Conservation (phyloP, 2,329 filamentous ascomycete species). For the Fusarium udum region DNA sequence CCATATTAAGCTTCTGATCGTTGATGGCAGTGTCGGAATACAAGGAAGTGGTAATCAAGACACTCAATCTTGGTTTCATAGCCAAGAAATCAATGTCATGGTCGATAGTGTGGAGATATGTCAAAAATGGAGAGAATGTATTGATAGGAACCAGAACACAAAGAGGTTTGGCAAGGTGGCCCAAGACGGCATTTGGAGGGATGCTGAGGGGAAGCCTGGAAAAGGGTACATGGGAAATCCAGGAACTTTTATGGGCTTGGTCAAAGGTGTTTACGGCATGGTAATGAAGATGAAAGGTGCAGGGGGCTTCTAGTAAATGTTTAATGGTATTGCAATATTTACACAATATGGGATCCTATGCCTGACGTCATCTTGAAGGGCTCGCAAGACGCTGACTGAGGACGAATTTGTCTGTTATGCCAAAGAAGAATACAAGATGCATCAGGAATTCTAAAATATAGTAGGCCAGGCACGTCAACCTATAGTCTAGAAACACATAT, state of each 20-base stretch:
- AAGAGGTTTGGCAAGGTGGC: conserved; percentile 60
- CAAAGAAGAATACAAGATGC: background rate
- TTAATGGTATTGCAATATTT: background rate
- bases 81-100: conserved; percentile 81
- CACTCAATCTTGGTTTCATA: conserved; percentile 82
- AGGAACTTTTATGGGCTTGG: conserved; percentile 5
- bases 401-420: background rate
- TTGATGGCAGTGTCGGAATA: conserved; percentile 73
- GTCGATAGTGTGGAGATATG: conserved; percentile 72
- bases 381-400: background rate
- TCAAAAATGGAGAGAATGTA: conserved; percentile 67
- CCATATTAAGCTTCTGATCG: conserved; percentile 81
- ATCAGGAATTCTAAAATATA: rapidly evolving
- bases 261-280: conserved; percentile 31
- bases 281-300: conserved; percentile 22
- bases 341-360: too few relatives aligned
- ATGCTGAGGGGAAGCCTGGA: conserved; percentile 14
- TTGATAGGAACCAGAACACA: conserved; percentile 75
- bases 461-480: rapidly evolving
- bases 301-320: background rate
- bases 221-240: conserved; percentile 35
- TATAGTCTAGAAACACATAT: too few relatives aligned
- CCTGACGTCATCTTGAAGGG: background rate
- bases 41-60: conserved; percentile 83
- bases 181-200: conserved; percentile 34